Conservation (phyloP, 495 filamentous ascomycete genomes). For the Trichoderma erinaceum region DNA sequence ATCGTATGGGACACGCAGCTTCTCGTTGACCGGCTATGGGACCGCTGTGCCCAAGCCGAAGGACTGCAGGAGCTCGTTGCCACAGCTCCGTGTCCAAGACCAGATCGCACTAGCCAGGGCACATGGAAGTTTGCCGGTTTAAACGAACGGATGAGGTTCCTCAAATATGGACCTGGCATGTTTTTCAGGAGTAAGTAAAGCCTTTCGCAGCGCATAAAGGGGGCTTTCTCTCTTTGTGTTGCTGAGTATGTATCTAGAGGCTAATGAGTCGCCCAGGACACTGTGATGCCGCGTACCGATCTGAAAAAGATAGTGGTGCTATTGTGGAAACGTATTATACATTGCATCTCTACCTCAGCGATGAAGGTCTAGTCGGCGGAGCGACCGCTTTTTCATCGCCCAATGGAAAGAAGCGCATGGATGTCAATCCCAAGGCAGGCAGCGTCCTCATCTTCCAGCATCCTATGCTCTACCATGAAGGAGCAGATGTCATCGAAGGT, state of each 20-base stretch:
- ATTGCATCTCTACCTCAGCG: constrained; percentile 78
- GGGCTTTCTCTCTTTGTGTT: no score
- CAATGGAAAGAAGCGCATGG: constrained; percentile 42
- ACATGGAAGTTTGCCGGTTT: constrained; percentile 51
- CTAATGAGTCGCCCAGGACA: constrained; percentile 46
- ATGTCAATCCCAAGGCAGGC: constrained; percentile 65
- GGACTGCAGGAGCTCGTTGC: constrained; percentile 28
- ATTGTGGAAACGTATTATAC: constrained; percentile 62
- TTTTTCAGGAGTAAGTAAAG: constrained; percentile 59
- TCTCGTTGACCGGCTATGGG: constrained; percentile 56
- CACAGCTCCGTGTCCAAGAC: constrained; percentile 16
- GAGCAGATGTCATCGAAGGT: constrained; percentile 66
- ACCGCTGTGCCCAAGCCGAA: constrained; percentile 34
- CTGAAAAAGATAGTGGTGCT: constrained; percentile 41
- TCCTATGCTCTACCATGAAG: constrained; percentile 57
- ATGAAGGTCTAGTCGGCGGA: constrained; percentile 49
- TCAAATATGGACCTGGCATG: constrained; percentile 69
- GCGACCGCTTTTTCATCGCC: constrained; percentile 57
- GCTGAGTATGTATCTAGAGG: not conserved
- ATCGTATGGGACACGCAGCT: constrained; percentile 66
- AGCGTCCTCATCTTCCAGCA: constrained; percentile 78
- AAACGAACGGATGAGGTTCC: constrained; percentile 75
- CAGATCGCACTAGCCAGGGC: constrained; percentile 10
- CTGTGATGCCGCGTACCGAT: constrained; percentile 63
- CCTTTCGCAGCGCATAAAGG: no score